A percentile compares a stretch with the other conserved stretches of the same genome.
These are phyloP conservation scores for Stagonosporopsis vannaccii DNA, from an alignment of 2,329 filamentous ascomycete genomes.

Conservation along the genomic window DNA sequence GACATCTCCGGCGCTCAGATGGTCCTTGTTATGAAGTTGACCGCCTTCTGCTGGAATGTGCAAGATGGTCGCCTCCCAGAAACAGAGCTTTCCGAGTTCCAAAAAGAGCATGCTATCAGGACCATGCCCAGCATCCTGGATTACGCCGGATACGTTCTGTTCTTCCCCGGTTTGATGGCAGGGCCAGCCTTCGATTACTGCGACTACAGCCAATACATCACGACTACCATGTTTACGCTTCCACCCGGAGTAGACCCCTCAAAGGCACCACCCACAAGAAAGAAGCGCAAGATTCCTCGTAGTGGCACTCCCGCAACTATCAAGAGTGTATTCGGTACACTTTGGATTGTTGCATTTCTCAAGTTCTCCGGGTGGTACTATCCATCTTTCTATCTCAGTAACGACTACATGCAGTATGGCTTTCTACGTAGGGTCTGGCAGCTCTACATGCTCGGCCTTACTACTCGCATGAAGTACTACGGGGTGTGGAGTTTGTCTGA, in stretches of 20 bases:
- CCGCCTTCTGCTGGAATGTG: constrained; percentile 97
- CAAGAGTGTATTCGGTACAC: constrained; percentile 75
- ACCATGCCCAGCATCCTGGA: constrained; percentile 79
- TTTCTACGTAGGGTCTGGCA: constrained; percentile 78
- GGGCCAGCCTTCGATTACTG: constrained; percentile 94
- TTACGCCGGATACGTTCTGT: constrained; percentile 88
- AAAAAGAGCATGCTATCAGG: constrained; percentile 80
- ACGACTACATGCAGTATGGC: constrained; percentile 70
- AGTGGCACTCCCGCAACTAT: constrained; percentile 83
- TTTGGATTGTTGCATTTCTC: constrained; percentile 83
- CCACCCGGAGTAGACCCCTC: constrained; percentile 81
- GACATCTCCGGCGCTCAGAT: constrained; percentile 96
- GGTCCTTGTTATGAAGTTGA: constrained; percentile 98
- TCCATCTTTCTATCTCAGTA: constrained; percentile 67
- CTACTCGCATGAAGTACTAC: constrained; percentile 90
- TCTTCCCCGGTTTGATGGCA: constrained; percentile 89
- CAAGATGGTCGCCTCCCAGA: constrained; percentile 86
- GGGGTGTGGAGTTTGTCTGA: constrained; percentile 94
- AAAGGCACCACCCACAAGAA: constrained; percentile 84
- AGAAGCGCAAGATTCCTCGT: constrained; percentile 89
- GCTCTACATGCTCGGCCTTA: constrained; percentile 83
- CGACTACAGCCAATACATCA: constrained; percentile 91
- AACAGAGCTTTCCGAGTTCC: constrained; percentile 81
- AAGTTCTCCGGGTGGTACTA: constrained; percentile 74
- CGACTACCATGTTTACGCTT: constrained; percentile 92